Evolutionary conservation across 2,329 filamentous ascomycete species (phyloP).

Genomic region (Tolypocladium tropicale): DNA sequence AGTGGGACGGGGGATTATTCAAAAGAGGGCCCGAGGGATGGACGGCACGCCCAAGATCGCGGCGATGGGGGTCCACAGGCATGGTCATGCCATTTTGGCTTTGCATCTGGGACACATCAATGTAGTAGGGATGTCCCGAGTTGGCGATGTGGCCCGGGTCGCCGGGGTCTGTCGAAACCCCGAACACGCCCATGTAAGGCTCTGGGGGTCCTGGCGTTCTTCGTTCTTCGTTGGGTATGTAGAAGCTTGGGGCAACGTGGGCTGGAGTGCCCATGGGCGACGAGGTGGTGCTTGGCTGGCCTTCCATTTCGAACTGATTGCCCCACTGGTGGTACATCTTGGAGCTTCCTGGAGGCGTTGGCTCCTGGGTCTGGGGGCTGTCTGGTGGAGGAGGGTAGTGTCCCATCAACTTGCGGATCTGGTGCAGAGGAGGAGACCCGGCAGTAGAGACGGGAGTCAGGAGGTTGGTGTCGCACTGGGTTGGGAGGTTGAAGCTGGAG

Average conservation of each 20-base stretch:
- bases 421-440: constrained; percentile 36
- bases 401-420: constrained; percentile 30
- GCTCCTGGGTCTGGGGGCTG: constrained; percentile 29
- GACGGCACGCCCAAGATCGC: constrained; percentile 10
- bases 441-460: constrained; percentile 41
- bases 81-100: constrained; percentile 15
- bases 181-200: constrained; percentile 25
- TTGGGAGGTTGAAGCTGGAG: constrained; percentile 21
- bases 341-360: constrained; percentile 36
- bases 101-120: constrained; percentile 14
- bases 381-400: constrained; percentile 28
- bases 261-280: constrained; percentile 35
- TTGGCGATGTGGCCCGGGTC: constrained; percentile 14
- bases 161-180: constrained; percentile 21
- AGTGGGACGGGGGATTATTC: constrained; percentile 12
- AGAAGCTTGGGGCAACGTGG: constrained; percentile 22
- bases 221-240: constrained; percentile 28
- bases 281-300: constrained; percentile 29
- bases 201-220: constrained; percentile 25
- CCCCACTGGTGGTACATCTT: constrained; percentile 33
- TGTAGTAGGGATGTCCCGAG: constrained; percentile 15
- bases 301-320: constrained; percentile 29
- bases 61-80: constrained; percentile 14
- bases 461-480: constrained; percentile 31
- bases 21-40: constrained; percentile 9